Evolutionary conservation across 345 rosid species (phyloP), one percentile per base, ranked within the genome.

Genomic region (Corchorus capsularis): DNA sequence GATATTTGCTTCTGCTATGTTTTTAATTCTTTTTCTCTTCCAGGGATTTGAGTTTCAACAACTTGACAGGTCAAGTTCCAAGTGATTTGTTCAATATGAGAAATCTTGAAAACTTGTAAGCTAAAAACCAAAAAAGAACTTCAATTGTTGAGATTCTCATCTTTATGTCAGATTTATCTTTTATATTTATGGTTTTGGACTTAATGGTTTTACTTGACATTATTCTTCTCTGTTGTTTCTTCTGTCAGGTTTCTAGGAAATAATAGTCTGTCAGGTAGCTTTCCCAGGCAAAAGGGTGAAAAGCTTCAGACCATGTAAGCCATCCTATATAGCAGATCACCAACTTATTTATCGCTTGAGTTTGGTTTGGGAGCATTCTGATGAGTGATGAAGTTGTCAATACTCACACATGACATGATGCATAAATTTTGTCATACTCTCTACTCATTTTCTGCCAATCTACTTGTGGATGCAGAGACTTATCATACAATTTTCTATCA

Each of bases 31-130:
- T 60, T 27, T 27, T 43, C 3, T 64, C 32, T 66, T 74, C 17
- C 61, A 83, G 86, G 80, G 86, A 80, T 52, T 78, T 80, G 68
- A 80, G 83, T 71, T 83, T 78, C 79, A 83, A 83, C 83, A 75
- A 67, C 60, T 59, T 83, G 55, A 75, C 79, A 35, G 81, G 83
- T 34, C 60, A 70, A 74, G 68, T 83, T 73, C 79, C 79, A 54
- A 75, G 49, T 53, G 53, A 75, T 52, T 53, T 82, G 9, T 83
- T 83, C 79, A 79, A 43, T 53, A 59, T 71, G 50, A 63, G n/a
- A 52, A 57, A 74, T 53, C 81, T 80, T 27, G 46, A 46, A 32
- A 4, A 22, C 79, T 22, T 83, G 86, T 80, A 83, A 83, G 34
- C 55, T 61, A n/a, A 7, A 20, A 53, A 39, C 27, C 27, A 39